These are phyloP conservation scores for Lentinus brumalis DNA, from an alignment of 768 basidiomycete genomes.

Conservation along the genomic window DNA sequence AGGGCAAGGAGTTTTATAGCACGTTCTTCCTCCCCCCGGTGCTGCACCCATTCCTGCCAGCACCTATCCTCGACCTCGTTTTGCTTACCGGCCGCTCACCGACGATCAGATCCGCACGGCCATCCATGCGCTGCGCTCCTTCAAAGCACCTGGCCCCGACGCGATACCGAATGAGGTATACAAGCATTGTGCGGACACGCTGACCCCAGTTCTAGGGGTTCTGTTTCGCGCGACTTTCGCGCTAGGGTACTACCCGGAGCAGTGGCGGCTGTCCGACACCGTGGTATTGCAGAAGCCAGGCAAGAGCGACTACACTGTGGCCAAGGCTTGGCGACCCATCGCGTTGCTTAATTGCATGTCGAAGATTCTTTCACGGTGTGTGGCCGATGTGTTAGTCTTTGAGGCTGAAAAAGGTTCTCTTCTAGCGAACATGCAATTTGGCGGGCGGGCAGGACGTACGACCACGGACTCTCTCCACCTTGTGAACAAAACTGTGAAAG, in stretches of 20 bases:
- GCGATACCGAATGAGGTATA: constrained; percentile 37
- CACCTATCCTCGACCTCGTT: constrained; percentile 31
- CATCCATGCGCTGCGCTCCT: constrained; percentile 32
- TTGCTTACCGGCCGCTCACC: constrained; percentile 22
- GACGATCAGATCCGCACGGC: constrained; percentile 29
- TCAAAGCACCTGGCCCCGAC: constrained; percentile 37
- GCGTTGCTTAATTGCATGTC: constrained; percentile 31
- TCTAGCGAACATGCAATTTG: constrained; percentile 27
- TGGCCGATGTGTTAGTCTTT: constrained; percentile 16
- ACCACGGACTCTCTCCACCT: constrained; percentile 32
- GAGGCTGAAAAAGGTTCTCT: constrained; percentile 8
- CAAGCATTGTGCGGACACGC: constrained; percentile 24
- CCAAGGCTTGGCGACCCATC: constrained; percentile 38
- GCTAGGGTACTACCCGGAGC: constrained; percentile 26
- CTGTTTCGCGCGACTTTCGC: constrained; percentile 35
- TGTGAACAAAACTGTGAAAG: constrained; percentile 22
- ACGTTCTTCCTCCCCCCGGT: constrained; percentile 33
- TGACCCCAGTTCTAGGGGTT: constrained; percentile 28
- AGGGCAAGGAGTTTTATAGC: constrained; percentile 20
- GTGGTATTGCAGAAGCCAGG: constrained; percentile 38
- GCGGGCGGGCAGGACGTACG: constrained; percentile 23
- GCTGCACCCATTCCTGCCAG: background rate
- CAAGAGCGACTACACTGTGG: constrained; percentile 32
- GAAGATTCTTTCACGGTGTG: constrained; percentile 25
- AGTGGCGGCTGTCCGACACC: constrained; percentile 33